Base-by-base conservation (phyloP, 2,329 filamentous ascomycete genomes). In the Talaromyces sp. region DNA sequence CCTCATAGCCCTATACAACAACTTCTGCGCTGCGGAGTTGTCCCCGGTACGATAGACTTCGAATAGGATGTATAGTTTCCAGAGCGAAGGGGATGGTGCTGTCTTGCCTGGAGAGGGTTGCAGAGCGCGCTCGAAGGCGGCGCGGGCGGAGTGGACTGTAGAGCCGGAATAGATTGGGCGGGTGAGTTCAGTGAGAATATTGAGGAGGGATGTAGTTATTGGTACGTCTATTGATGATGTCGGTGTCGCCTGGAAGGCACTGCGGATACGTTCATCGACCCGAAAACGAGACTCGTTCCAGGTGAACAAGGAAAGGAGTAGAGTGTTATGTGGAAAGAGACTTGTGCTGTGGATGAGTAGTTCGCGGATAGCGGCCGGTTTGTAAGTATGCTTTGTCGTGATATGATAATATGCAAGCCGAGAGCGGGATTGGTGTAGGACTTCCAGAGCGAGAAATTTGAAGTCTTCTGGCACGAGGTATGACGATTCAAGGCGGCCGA, bases 211-310 rank as follows among this genome's bases (percentile, higher is more conserved):
- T 0, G 79, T 76, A 0, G 80, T 76, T n/a, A 86, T 65, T 5
- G 75, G 69, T 18, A 2, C 23, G 14, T 37, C 31, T 72, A 55
- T 67, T 71, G 55, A 67, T 63, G 40, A 52, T 69, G 23, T 18
- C 65, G 46, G 16, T 28, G 23, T 23, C 28, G 21, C 33, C 37
- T n/a, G 33, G 11, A 93, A 78, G 8, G 90, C 76, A 5, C 83
- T 80, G n/a, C 90, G 86, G 21, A 96, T 85, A 18, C 91, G 88
- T 68, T 96, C 90, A 65, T 92, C 85, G 60, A 95, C 83, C 25
- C 88, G 84, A 48, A 91, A 85, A 7, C 88, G 85, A 1, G 86
- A 81, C 71, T 93, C 88, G 65, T 90, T 87, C 80, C 88, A 90
- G n/a, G 87, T 83, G 66, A 89, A 89, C 0, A 95, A 77, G 1